These are phyloP conservation scores for Salix arbutifolia DNA, from an alignment of 345 rosid species.

Conservation along the genomic window DNA sequence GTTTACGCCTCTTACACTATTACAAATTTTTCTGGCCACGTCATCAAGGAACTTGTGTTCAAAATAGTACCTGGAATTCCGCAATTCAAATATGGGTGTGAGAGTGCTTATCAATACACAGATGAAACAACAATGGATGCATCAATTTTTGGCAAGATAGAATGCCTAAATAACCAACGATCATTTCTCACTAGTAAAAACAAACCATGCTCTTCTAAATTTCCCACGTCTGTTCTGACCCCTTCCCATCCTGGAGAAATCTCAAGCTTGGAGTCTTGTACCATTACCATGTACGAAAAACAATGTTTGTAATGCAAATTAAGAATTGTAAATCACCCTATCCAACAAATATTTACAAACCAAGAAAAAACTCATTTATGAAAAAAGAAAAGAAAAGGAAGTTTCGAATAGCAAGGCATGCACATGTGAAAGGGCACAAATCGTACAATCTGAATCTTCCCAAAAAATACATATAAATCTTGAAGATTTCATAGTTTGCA, in stretches of 20 bases:
- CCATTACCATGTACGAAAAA: neutral
- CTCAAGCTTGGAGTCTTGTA: neutral
- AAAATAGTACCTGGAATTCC: conserved; percentile 72
- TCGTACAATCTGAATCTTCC: neutral
- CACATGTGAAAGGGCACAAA: neutral
- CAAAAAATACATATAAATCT: neutral
- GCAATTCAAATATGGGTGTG: neutral
- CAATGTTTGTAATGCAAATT: neutral
- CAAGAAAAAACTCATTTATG: neutral
- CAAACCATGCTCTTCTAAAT: neutral
- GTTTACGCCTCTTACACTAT: conserved; percentile 90
- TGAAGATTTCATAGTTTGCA: neutral
- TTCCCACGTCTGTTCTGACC: neutral
- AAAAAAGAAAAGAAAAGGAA: neutral
- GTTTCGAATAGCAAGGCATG: neutral
- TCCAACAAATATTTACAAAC: neutral
- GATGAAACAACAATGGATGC: neutral
- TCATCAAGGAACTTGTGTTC: conserved; percentile 89
- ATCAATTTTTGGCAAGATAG: neutral
- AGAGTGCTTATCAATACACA: neutral
- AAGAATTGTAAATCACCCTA: neutral
- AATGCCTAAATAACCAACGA: neutral
- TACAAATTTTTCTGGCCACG: conserved; percentile 83
- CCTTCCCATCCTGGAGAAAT: neutral
- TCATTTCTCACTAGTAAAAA: neutral